Percentiles rank a stretch among this genome's conserved stretches.
phyloP scores from a whole-genome alignment of 305 asterid genomes.

The Lippia alba region DNA sequence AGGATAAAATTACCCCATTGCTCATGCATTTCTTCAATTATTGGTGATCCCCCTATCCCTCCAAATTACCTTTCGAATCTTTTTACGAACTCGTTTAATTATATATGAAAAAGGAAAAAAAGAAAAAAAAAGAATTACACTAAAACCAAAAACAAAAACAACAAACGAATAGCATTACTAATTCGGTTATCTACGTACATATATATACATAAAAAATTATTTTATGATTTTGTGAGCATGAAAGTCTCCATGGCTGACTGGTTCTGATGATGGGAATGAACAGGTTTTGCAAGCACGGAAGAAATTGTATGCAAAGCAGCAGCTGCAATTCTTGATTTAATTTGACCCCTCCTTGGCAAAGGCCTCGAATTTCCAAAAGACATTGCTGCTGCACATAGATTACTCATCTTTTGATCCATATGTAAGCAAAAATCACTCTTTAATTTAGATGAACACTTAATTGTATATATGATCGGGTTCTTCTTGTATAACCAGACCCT shows the following conservation, averaged over 20 bases:
- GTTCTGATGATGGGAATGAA: slow-evolving; percentile 21
- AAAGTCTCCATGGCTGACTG: neutral
- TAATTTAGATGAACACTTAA: neutral
- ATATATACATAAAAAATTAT: neutral
- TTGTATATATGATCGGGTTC: neutral
- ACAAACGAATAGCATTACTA: neutral
- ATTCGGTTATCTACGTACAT: neutral
- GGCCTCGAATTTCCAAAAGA: slow-evolving; percentile 4
- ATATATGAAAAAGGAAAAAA: neutral
- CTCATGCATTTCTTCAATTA: no score
- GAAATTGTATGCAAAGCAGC: slow-evolving; percentile 29
- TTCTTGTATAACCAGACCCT: no score
- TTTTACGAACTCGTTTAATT: no score
- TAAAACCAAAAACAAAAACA: neutral
- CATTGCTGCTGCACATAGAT: neutral
- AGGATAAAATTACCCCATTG: no score
- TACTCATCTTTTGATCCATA: slow-evolving; percentile 21
- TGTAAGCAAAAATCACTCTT: neutral
- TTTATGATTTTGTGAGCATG: neutral
- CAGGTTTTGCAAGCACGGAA: slow-evolving; percentile 29
- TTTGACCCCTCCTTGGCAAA: slow-evolving; percentile 39
- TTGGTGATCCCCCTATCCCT: no score
- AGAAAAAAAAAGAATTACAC: neutral
- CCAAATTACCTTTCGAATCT: no score
- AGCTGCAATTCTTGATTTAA: slow-evolving; percentile 32